Percentiles rank a stretch among this genome's conserved stretches.
These are phyloP conservation scores for Skeletonema potamos DNA, from an alignment of 108 stramenopile species.

Conservation along the genomic window DNA sequence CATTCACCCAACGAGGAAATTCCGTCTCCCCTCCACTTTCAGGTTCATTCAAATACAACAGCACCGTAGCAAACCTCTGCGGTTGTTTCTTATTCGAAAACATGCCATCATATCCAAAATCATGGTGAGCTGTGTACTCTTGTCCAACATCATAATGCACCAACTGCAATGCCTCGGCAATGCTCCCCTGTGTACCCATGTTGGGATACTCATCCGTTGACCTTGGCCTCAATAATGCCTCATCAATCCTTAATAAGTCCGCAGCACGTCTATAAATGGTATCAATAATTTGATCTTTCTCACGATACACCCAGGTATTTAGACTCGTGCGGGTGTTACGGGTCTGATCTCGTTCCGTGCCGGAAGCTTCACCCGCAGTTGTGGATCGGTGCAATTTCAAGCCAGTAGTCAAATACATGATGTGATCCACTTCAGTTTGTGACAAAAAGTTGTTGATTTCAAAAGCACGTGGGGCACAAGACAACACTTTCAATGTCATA, in stretches of 20 bases:
- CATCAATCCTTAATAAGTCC: slow-evolving; percentile 84
- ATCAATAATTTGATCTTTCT: slow-evolving; percentile 69
- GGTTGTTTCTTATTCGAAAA: slow-evolving; percentile 47
- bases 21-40: slow-evolving; percentile 76
- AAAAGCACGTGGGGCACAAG: slow-evolving; percentile 80
- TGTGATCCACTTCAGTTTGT: slow-evolving; percentile 81
- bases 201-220: slow-evolving; percentile 55
- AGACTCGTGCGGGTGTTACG: slow-evolving; percentile 70
- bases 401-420: slow-evolving; percentile 66
- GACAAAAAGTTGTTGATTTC: slow-evolving; percentile 87
- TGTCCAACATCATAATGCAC: slow-evolving; percentile 83
- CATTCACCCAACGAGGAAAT: slow-evolving; percentile 84
- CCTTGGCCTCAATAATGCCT: slow-evolving; percentile 62
- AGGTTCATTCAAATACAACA: slow-evolving; percentile 84
- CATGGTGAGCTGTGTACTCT: slow-evolving; percentile 92
- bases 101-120: slow-evolving; percentile 72
- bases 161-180: slow-evolving; percentile 85
- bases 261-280: slow-evolving; percentile 87
- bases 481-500: slow-evolving; percentile 76
- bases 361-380: slow-evolving; percentile 43
- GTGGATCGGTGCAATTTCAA: slow-evolving; percentile 49
- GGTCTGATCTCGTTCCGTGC: slow-evolving; percentile 25
- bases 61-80: slow-evolving; percentile 73
- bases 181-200: slow-evolving; percentile 32
- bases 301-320: slow-evolving; percentile 86